Base-by-base conservation (phyloP, 2,329 filamentous ascomycete species). In the Penicillium polonicum region DNA sequence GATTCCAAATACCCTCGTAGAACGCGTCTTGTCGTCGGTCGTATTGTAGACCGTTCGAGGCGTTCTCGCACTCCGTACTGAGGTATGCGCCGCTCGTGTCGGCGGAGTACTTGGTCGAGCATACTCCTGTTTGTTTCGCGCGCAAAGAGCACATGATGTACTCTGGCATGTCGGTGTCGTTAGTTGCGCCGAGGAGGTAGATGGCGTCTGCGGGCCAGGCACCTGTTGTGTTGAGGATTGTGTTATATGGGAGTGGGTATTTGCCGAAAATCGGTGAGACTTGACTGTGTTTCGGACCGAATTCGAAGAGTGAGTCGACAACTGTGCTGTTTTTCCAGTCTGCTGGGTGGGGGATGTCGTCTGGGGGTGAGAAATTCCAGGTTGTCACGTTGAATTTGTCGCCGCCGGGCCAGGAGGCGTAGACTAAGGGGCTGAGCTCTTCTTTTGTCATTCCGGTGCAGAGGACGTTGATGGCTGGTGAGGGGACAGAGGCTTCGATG, bases 291-390 rank as follows among this genome's bases (percentile, higher is more conserved):
- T 79, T 72, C 1, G 78, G 66, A 0, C 85, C 85, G 84, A 88
- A 92, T 10, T 79, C 78, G 65, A 93, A 93, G 1, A 92, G 75
- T 3, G 89, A 82, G 64, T 92, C 88, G 0, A 91, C 83, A 0
- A 76, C 80, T 0, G 85, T 89, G 12, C 72, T 70, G 60, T 87
- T 87, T 1, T 82, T 67, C 71, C 76, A 85, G 42, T 67, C 65
- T 76, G 80, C 43, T 58, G 68, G 35, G 57, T 65, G 7, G 68
- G 72, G 41, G 63, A 78, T 19, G 69, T 80, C n/a, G 25, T 17
- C 8, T 62, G 73, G 13, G 46, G 75, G 8, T 54, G 66, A 1
- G 69, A 53, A 51, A 17, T 65, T 63, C 65, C 70, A 74, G 5
- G 42, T 65, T 5, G 67, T 68, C 3, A 64, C 52, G 49, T 74